Evolutionary conservation across 257 asterid species (phyloP).

Genomic region (Solanum tacnaense): DNA sequence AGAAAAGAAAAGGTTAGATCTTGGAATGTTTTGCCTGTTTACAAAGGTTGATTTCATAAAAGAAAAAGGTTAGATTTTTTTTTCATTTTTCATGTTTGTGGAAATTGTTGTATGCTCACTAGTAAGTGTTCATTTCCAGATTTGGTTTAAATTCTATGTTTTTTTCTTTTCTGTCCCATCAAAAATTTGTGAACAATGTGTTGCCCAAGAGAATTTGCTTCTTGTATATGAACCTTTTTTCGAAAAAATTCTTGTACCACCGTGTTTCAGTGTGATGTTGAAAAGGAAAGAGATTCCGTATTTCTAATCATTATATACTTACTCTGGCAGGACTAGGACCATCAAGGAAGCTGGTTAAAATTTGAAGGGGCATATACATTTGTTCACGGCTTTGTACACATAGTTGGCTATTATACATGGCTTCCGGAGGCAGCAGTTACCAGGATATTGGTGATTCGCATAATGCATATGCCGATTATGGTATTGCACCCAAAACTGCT

Average conservation of each 20-base stretch:
- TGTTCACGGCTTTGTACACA: constrained; percentile 7
- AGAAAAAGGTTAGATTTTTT: neutral
- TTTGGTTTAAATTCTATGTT: neutral
- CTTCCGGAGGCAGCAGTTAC: constrained; percentile 40
- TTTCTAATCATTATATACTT: neutral
- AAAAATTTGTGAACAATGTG: neutral
- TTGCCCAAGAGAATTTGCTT: neutral
- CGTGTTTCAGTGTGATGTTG: neutral
- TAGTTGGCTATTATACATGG: constrained; percentile 11
- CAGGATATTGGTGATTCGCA: constrained; percentile 25
- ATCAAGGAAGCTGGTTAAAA: neutral
- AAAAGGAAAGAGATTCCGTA: neutral
- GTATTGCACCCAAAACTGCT: constrained; percentile 30
- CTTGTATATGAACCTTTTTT: neutral
- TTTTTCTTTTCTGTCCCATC: neutral
- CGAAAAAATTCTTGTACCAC: neutral
- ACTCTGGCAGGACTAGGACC: neutral
- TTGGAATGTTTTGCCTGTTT: neutral
- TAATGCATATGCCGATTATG: constrained; percentile 20
- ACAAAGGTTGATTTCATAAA: neutral
- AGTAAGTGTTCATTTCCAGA: neutral
- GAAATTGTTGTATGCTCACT: neutral
- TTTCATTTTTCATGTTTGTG: neutral
- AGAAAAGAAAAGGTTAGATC: neutral
- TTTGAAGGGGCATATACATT: neutral